Evolutionary conservation across 2,329 filamentous ascomycete species (phyloP).

Genomic region (Macrophomina phaseolina): DNA sequence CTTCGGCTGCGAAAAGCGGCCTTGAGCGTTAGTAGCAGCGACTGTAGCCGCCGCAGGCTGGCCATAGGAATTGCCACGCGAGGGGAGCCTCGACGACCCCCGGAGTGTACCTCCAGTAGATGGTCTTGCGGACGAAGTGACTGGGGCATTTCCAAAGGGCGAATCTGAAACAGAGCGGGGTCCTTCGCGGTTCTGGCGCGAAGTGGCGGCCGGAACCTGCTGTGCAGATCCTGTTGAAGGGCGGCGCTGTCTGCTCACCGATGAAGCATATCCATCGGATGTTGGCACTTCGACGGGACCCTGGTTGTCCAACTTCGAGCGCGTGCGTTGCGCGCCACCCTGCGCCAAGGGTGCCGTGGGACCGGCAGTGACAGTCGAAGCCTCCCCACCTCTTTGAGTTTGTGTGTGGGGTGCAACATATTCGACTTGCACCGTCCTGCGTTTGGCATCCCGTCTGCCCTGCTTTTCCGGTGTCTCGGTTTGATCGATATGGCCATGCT

Average conservation of each 20-base stretch:
- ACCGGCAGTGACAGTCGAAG: slow-evolving; percentile 36
- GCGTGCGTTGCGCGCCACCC: slow-evolving; percentile 52
- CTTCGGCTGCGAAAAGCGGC: slow-evolving; percentile 80
- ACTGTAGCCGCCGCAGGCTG: slow-evolving; percentile 87
- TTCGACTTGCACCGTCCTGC: slow-evolving; percentile 94
- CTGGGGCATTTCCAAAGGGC: slow-evolving; percentile 47
- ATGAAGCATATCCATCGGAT: slow-evolving; percentile 44
- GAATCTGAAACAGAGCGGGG: slow-evolving; percentile 60
- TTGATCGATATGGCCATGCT: slow-evolving; percentile 75
- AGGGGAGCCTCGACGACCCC: slow-evolving; percentile 66
- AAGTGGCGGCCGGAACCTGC: slow-evolving; percentile 41
- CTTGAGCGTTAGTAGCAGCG: slow-evolving; percentile 86
- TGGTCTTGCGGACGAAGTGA: slow-evolving; percentile 63
- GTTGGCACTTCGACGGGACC: slow-evolving; percentile 55
- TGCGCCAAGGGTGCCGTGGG: slow-evolving; percentile 31
- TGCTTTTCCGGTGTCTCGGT: slow-evolving; percentile 68
- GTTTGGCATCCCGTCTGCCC: slow-evolving; percentile 82
- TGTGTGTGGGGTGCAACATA: slow-evolving; percentile 92
- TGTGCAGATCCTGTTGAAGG: slow-evolving; percentile 32
- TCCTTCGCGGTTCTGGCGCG: slow-evolving; percentile 49
- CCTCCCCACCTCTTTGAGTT: slow-evolving; percentile 72
- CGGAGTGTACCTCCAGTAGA: slow-evolving; percentile 80
- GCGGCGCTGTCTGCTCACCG: slow-evolving; percentile 30
- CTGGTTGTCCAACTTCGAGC: slow-evolving; percentile 61
- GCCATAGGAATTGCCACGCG: slow-evolving; percentile 78